Evolutionary conservation across 2,329 filamentous ascomycete genomes (phyloP), one percentile per base, ranked within the genome.

Genomic region (Samsoniella hepiali): DNA sequence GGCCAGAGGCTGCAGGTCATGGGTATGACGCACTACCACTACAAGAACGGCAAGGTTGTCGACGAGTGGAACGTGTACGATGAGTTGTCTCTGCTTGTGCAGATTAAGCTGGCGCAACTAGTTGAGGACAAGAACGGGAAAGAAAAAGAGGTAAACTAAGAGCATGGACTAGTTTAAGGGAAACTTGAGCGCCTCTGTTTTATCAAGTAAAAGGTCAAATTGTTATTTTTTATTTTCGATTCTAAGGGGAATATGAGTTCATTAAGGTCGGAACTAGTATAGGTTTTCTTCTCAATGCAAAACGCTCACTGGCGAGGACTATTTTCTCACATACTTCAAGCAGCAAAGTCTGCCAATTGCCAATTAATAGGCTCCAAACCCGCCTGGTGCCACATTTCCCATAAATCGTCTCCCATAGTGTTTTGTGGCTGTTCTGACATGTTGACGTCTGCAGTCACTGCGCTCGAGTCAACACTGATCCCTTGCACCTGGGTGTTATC

Each of bases 1-100:
- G 58, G 58, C 36, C 58, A 62, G 36, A 29, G 57, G 40, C 40
- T 61, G n/a, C 56, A 64, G 32, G 44, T 64, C 51, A 61, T 64
- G 57, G 62, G 57, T n/a, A 51, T 64, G 56, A 56, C 58, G 27
- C 58, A 62, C 49, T 62, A 62, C 17, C 58, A 62, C 27, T 62
- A 62, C 49, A 62, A 62, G 38, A 45, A 62, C 10, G 58, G 58
- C 38, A 32, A 32, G 13, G 47, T 62, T 36, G 58, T 62, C 9
- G 58, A 62, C 27, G 58, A 62, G 36, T 62, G 58, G 58, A 62
- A 62, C 27, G 58, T 62, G 17, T 62, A 62, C 17, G 58, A 62
- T 47, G 58, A 54, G 36, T 29, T 62, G 36, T 54, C 47, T 3
- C 49, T 62, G 22, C 49, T 53, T 17, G 38, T 55, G 49, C 58